Evolutionary conservation across 768 basidiomycete genomes (phyloP).

Genomic region (Psilocybe cubensis): DNA sequence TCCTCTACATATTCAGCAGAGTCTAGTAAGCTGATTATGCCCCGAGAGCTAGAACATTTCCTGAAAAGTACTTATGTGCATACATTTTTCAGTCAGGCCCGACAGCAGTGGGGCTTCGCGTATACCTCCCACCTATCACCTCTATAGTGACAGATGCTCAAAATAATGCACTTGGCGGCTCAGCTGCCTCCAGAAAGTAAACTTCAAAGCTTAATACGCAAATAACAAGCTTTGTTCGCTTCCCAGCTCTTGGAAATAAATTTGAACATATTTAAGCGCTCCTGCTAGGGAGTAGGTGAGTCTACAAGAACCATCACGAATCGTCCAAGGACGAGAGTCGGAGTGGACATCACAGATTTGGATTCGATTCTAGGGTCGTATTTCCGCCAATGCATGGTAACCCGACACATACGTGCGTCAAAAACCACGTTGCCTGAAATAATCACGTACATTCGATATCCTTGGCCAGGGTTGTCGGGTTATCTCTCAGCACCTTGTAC

Average conservation of each 20-base stretch:
- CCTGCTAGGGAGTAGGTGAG: neutral
- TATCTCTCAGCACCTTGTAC: neutral
- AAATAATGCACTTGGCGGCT: neutral
- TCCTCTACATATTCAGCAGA: neutral
- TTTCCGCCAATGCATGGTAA: neutral
- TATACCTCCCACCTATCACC: neutral
- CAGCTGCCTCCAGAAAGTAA: neutral
- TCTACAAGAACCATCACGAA: neutral
- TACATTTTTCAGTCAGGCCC: neutral
- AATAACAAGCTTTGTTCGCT: neutral
- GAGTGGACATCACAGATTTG: neutral
- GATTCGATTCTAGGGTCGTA: too few relatives aligned
- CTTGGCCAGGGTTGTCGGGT: neutral
- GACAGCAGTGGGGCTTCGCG: neutral
- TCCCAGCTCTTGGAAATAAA: neutral
- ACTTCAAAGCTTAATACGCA: slow-evolving; percentile 6
- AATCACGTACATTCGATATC: neutral
- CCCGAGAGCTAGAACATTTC: neutral
- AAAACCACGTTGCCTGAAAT: neutral
- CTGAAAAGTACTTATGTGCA: neutral
- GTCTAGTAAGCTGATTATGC: neutral
- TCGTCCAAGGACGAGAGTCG: too few relatives aligned
- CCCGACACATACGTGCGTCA: neutral
- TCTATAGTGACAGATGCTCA: neutral
- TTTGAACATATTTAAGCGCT: too few relatives aligned